Evolutionary conservation across 2,329 filamentous ascomycete species (phyloP), one percentile per base, ranked within the genome.

Genomic region (Beauveria bassiana): DNA sequence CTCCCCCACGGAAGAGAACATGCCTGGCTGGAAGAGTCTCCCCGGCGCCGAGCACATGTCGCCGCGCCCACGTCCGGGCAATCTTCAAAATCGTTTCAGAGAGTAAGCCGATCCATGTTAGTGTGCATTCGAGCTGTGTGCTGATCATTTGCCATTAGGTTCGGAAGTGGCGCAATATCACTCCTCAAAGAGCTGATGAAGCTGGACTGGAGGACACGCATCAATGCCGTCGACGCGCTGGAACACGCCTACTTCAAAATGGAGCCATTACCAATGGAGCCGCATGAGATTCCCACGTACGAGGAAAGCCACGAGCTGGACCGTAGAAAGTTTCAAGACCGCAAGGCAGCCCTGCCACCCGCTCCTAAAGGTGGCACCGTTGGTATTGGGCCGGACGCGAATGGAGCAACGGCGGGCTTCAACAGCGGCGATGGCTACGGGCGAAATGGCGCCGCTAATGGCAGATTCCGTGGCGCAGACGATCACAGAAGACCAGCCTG

Each of bases 281-380:
- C 95, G 1, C 87, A 89, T 65, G 92, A 98, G 56, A 83, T 99
- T n/a, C 95, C 95, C 2, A 83, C 79, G 18, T 98, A 96, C 70
- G 91, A 96, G 71, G 93, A 97, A 69, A 96, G 92, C 50, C 95
- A 99, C 74, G 95, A 99, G 74, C 80, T 98, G n/a, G 95, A 99
- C 72, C 85, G 93, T 56, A 86, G 92, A 72, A 96, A 93, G 74
- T 93, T 92, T 68, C 88, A 96, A 66, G 89, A 92, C 62, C 88
- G 95, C 69, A 91, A 91, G 70, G 89, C 89, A 24, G 89, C 87
- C 24, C 81, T 93, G 12, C 93, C 93, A 4, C 93, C 95, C 14
- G 95, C 93, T 0, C 95, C 95, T 0, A 92, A 93, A 67, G 93
- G 93, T 14, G 93, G 91, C 4, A 92, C 91, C 1, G 92, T 96